phyloP scores from a whole-genome alignment of 1,284 basidiomycete species.

The Ceratobasidium sp. region DNA sequence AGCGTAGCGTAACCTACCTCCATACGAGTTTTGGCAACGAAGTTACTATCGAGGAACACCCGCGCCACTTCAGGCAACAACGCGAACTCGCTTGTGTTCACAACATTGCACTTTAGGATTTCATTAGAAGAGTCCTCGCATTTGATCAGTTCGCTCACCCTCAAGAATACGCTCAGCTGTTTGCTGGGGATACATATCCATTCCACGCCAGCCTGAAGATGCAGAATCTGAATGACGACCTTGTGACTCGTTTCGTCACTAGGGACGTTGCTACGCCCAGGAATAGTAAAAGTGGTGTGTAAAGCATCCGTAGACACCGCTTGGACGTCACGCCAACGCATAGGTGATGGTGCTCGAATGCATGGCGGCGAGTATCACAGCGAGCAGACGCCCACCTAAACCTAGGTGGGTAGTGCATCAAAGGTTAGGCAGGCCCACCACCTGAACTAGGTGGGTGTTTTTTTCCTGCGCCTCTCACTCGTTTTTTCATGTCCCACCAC shows the following conservation, averaged over 20 bases:
- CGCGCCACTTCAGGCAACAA: slow-evolving; percentile 46
- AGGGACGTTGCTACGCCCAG: slow-evolving; percentile 46
- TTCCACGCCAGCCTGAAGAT: slow-evolving; percentile 47
- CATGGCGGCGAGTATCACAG: slow-evolving; percentile 43
- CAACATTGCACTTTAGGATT: slow-evolving; percentile 41
- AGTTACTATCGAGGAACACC: slow-evolving; percentile 50
- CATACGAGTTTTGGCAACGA: slow-evolving; percentile 47
- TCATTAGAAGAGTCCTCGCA: neutral
- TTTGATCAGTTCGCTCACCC: slow-evolving; percentile 1
- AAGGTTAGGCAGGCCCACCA: too few relatives aligned
- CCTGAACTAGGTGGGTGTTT: too few relatives aligned
- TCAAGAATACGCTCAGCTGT: slow-evolving; percentile 19
- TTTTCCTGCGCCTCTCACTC: too few relatives aligned
- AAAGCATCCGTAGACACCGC: slow-evolving; percentile 41
- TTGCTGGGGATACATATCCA: slow-evolving; percentile 48
- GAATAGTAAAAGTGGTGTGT: slow-evolving; percentile 48
- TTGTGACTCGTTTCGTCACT: slow-evolving; percentile 48
- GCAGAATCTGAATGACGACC: slow-evolving; percentile 47
- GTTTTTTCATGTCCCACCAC: too few relatives aligned
- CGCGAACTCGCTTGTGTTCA: slow-evolving; percentile 43
- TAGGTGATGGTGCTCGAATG: slow-evolving; percentile 27
- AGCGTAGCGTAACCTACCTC: slow-evolving; percentile 5
- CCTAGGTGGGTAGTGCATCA: too few relatives aligned
- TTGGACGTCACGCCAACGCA: neutral
- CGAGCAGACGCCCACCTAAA: too few relatives aligned